Evolutionary conservation across 2,329 filamentous ascomycete species (phyloP), one percentile per base, ranked within the genome.

Genomic region (Scleromitrula shiraiana): DNA sequence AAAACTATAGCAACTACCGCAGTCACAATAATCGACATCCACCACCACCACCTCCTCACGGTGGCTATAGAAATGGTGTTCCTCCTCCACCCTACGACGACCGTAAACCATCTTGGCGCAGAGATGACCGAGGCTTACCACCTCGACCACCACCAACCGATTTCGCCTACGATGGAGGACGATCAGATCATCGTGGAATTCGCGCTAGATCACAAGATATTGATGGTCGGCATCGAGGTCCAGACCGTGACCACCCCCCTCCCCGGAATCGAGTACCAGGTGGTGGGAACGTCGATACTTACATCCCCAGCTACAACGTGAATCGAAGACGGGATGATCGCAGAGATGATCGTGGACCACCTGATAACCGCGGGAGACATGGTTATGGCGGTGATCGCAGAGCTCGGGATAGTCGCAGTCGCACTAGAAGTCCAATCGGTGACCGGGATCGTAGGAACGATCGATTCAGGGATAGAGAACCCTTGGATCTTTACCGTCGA

Each of bases 281-380:
- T 9, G 51, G 36, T 39, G 50, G 57, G 7, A 54, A 67, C 41
- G 62, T 70, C 6, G 73, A 76, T 56, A 74, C 72, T 0, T 76
- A 76, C 53, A 73, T 75, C 19, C 73, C 73, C 8, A 68, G 65
- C 36, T 75, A 75, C 43, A 62, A 67, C 17, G 57, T 63, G 3
- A 70, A 70, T 17, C 60, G 60, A 15, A 59, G 56, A 27, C 63
- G 49, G 19, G 57, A 55, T 20, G 50, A 53, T n/a, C 49, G 55
- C 9, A 46, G 68, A 41, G 68, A 70, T 8, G 70, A 72, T 14
- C 60, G 69, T 2, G 62, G 65, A 26, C 59, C 62, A 17, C 53
- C 66, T 50, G 66, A 68, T 30, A 64, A 65, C 42, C 63, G 44
- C 14, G 55, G 62, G 40, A 51, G 58, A 56, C 59, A 62, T 44